Evolutionary conservation across 2,329 filamentous ascomycete genomes (phyloP).

Genomic region (Paraphoma sp.): DNA sequence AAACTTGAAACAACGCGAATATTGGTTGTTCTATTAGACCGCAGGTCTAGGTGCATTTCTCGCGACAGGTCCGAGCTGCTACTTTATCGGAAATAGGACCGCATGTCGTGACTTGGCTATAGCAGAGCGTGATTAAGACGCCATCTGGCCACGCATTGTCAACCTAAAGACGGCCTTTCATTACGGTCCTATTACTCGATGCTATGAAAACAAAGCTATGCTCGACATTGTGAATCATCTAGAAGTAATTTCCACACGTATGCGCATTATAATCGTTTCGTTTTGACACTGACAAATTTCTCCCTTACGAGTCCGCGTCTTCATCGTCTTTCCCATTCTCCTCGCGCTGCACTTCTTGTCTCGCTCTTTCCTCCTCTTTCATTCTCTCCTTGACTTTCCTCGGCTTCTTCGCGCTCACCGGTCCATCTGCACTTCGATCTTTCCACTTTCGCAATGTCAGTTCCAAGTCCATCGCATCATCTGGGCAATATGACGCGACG

Average conservation of each 20-base stretch:
- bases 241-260: too few relatives aligned
- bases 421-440: slow-evolving; percentile 48
- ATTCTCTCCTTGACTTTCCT: slow-evolving; percentile 47
- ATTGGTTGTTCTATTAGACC: background rate
- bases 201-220: too few relatives aligned
- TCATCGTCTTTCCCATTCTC: background rate
- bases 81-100: background rate
- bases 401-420: slow-evolving; percentile 51
- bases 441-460: slow-evolving; percentile 46
- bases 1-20: background rate
- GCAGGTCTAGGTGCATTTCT: background rate
- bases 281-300: background rate
- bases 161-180: too few relatives aligned
- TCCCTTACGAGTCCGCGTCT: background rate
- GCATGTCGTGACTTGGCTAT: background rate
- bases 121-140: too few relatives aligned
- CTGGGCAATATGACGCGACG: too few relatives aligned
- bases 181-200: too few relatives aligned
- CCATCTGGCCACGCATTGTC: too few relatives aligned
- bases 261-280: too few relatives aligned
- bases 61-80: background rate
- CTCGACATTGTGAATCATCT: too few relatives aligned
- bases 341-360: background rate
- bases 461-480: background rate
- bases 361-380: slow-evolving; percentile 16